These are phyloP conservation scores for Entomortierella parvispora DNA, from an alignment of 192 early-diverging fungal species.

Conservation along the genomic window DNA sequence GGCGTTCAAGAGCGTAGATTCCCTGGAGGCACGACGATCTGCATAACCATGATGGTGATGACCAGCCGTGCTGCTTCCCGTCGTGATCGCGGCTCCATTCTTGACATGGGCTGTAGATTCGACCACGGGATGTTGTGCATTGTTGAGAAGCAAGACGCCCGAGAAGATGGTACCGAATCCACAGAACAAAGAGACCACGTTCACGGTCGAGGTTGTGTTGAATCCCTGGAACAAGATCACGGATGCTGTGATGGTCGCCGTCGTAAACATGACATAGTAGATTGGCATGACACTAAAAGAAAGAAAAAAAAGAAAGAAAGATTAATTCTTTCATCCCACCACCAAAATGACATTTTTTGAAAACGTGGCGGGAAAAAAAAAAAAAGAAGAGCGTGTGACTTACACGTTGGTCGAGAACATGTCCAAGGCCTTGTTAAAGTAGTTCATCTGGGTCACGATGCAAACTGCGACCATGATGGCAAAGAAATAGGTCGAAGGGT, in stretches of 20 bases:
- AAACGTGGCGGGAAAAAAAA: constrained; percentile 9
- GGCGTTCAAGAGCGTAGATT: constrained; percentile 56
- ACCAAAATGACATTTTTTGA: constrained; percentile 6
- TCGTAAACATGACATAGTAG: constrained; percentile 97
- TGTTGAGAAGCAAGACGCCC: constrained; percentile 88
- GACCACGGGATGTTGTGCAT: constrained; percentile 38
- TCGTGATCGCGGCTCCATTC: constrained; percentile 25
- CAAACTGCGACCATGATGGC: constrained; percentile 79
- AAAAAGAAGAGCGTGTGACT: constrained; percentile 12
- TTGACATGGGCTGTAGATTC: constrained; percentile 37
- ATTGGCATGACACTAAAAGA: constrained; percentile 79
- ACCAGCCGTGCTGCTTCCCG: constrained; percentile 12
- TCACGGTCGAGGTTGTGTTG: constrained; percentile 73
- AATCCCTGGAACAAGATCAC: constrained; percentile 91
- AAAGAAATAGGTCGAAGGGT: constrained; percentile 92
- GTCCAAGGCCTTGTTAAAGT: constrained; percentile 97
- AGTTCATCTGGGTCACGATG: constrained; percentile 97
- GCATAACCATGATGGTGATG: constrained; percentile 43
- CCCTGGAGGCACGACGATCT: constrained; percentile 55
- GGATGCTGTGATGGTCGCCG: constrained; percentile 91
- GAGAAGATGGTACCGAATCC: constrained; percentile 95
- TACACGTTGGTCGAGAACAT: constrained; percentile 91
- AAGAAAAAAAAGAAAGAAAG: constrained; percentile 1
- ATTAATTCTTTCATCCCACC: not conserved
- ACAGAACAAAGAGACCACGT: constrained; percentile 85